A percentile compares a stretch with the other conserved stretches of the same genome.
These are phyloP conservation scores for Pythium scleroteichum DNA, from an alignment of 352 stramenopile species.

Conservation along the genomic window DNA sequence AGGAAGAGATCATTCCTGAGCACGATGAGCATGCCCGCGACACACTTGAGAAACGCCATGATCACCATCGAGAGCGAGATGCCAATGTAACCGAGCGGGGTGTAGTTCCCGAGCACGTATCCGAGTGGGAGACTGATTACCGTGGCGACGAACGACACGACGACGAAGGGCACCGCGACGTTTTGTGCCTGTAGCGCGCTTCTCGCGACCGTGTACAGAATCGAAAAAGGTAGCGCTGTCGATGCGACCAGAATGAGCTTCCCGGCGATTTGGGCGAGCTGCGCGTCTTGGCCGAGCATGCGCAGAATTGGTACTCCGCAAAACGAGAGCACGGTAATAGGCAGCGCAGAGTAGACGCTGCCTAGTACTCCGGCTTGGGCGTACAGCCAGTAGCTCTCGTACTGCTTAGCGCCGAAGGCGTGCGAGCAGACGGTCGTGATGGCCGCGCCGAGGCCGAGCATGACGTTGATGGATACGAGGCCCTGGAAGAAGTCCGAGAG, in stretches of 20 bases:
- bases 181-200: conserved; percentile 53
- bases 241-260: conserved; percentile 42
- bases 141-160: conserved; percentile 27
- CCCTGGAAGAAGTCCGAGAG: conserved; percentile 53
- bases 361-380: conserved; percentile 50
- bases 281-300: conserved; percentile 48
- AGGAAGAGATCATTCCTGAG: conserved; percentile 33
- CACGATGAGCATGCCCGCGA: conserved; percentile 35
- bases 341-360: conserved; percentile 33
- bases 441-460: conserved; percentile 48
- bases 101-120: conserved; percentile 46
- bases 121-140: conserved; percentile 24
- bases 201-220: conserved; percentile 36
- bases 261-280: conserved; percentile 43
- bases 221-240: conserved; percentile 42
- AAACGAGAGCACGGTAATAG: conserved; percentile 37
- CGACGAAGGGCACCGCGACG: conserved; percentile 36
- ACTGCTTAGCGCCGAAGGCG: conserved; percentile 51
- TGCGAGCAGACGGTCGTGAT: conserved; percentile 65
- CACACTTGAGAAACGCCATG: conserved; percentile 31
- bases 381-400: conserved; percentile 56
- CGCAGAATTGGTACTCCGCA: conserved; percentile 44
- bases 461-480: conserved; percentile 43
- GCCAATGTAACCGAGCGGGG: conserved; percentile 40
- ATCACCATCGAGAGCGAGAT: conserved; percentile 35